These are phyloP conservation scores for Penicillium brevicompactum DNA, from an alignment of 2,329 filamentous ascomycete species.

Conservation along the genomic window DNA sequence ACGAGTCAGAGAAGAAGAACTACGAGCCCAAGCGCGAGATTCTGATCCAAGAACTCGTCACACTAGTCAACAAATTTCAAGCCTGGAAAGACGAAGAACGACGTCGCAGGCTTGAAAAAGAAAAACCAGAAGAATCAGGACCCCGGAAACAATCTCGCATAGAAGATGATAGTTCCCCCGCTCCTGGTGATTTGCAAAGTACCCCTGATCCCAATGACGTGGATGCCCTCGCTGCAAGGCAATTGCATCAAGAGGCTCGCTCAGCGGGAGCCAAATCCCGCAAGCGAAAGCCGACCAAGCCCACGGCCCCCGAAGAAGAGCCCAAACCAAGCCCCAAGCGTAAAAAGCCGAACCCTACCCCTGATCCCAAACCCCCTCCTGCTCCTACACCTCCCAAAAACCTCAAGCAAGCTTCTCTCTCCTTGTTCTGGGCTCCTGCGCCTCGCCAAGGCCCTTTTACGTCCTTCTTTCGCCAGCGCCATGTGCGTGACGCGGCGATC, in stretches of 20 bases:
- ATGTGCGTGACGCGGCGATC: slow-evolving; percentile 78
- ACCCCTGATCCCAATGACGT: slow-evolving; percentile 67
- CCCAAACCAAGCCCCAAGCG: slow-evolving; percentile 31
- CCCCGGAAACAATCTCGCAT: slow-evolving; percentile 15
- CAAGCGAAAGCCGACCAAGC: slow-evolving; percentile 21
- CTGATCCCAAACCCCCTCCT: not conserved
- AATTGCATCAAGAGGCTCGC: slow-evolving; percentile 72
- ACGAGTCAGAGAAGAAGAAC: slow-evolving; percentile 80
- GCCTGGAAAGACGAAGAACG: slow-evolving; percentile 90
- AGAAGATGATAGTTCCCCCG: slow-evolving; percentile 48
- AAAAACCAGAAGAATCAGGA: slow-evolving; percentile 48
- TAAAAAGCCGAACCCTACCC: slow-evolving; percentile 14
- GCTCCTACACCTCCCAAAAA: slow-evolving; percentile 14
- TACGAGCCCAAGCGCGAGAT: slow-evolving; percentile 84
- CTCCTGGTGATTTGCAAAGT: slow-evolving; percentile 38
- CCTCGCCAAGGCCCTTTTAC: slow-evolving; percentile 65
- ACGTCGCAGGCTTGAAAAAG: slow-evolving; percentile 73
- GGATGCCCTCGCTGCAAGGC: slow-evolving; percentile 70
- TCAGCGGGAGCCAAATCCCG: slow-evolving; percentile 53
- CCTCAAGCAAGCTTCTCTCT: slow-evolving; percentile 17
- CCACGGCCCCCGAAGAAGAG: not conserved
- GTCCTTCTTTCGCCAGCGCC: slow-evolving; percentile 83
- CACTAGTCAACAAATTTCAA: slow-evolving; percentile 82
- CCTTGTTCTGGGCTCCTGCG: slow-evolving; percentile 23
- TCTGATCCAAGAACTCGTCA: slow-evolving; percentile 80